These are phyloP conservation scores for Aschersonia sp. DNA, from an alignment of 2,329 filamentous ascomycete genomes.

Conservation along the genomic window DNA sequence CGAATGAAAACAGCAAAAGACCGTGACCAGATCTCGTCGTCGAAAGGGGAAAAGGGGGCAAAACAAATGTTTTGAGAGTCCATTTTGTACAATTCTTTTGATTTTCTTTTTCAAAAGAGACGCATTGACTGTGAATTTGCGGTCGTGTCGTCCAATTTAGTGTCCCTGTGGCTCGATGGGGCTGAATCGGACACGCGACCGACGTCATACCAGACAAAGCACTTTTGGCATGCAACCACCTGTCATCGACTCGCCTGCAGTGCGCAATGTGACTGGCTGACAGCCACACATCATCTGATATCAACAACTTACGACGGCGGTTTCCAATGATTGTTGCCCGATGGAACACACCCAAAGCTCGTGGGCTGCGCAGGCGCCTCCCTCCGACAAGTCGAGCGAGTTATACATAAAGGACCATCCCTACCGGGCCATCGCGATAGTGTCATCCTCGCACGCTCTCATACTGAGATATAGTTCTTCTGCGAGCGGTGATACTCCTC, in stretches of 20 bases:
- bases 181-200: background rate
- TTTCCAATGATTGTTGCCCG: constrained; percentile 4
- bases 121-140: too few relatives aligned
- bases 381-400: constrained; percentile 50
- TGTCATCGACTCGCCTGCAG: too few relatives aligned
- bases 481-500: constrained; percentile 37
- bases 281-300: too few relatives aligned
- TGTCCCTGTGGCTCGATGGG: too few relatives aligned
- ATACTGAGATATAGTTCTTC: constrained; percentile 68
- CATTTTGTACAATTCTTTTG: too few relatives aligned
- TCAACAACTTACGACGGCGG: background rate
- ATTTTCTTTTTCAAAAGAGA: too few relatives aligned
- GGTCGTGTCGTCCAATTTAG: background rate
- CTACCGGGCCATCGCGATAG: constrained; percentile 75
- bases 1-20: too few relatives aligned
- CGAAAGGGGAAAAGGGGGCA: too few relatives aligned
- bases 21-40: too few relatives aligned
- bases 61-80: too few relatives aligned
- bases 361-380: constrained; percentile 31
- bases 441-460: constrained; percentile 63
- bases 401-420: constrained; percentile 78
- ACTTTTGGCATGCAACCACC: background rate
- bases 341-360: constrained; percentile 34
- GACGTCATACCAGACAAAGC: background rate
- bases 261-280: too few relatives aligned